Percentiles rank a stretch among this genome's conserved stretches.
These are phyloP conservation scores for Tribonema minus DNA, from an alignment of 108 stramenopile genomes.

Conservation along the genomic window DNA sequence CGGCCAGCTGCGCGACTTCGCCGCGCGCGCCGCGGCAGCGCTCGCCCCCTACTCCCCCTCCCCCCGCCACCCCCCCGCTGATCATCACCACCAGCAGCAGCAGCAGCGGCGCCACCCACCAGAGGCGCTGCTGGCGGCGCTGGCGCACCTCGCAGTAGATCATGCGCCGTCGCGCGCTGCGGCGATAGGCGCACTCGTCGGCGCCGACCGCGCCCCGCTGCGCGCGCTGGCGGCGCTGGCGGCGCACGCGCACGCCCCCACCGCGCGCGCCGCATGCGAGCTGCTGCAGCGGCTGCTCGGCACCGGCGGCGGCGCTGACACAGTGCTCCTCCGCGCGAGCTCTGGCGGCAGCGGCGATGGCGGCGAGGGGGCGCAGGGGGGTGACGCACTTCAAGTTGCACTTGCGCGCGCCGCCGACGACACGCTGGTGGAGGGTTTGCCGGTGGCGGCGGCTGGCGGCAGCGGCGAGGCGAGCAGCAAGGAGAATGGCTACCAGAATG, in stretches of 20 bases:
- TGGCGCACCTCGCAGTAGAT: neutral
- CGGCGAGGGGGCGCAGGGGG: too few relatives aligned
- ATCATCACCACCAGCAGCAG: neutral
- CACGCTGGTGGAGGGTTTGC: too few relatives aligned
- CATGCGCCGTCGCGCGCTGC: neutral
- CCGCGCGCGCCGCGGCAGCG: constrained; percentile 7
- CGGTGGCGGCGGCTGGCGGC: too few relatives aligned
- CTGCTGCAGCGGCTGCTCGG: neutral
- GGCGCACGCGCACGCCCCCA: neutral
- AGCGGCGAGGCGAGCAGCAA: too few relatives aligned
- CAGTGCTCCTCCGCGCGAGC: too few relatives aligned
- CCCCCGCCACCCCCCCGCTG: neutral
- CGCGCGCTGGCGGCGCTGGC: too few relatives aligned
- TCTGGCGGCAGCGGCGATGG: too few relatives aligned
- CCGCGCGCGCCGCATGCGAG: neutral
- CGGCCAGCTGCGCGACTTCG: constrained; percentile 16
- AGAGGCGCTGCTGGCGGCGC: constrained; percentile 22
- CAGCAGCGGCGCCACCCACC: neutral
- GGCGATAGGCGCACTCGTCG: neutral
- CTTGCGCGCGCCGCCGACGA: too few relatives aligned
- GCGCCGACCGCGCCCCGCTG: neutral
- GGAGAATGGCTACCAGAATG: too few relatives aligned
- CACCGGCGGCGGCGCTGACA: neutral
- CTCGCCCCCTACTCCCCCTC: neutral
- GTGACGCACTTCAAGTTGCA: too few relatives aligned